Evolutionary conservation across 2,329 filamentous ascomycete species (phyloP).

Genomic region (Fusarium cyanostomum): DNA sequence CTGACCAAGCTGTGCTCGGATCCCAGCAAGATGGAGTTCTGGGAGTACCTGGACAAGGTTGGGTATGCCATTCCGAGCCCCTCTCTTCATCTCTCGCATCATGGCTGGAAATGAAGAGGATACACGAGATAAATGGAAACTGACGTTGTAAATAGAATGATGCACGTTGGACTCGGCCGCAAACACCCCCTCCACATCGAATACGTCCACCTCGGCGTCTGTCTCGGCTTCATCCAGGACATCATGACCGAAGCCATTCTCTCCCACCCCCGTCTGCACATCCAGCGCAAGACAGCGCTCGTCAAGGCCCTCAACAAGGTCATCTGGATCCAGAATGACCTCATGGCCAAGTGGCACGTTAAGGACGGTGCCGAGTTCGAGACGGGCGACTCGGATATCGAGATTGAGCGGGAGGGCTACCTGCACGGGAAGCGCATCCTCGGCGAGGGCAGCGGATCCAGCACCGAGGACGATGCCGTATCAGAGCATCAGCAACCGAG

Average conservation of each 20-base stretch:
- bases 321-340: constrained; percentile 88
- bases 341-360: constrained; percentile 86
- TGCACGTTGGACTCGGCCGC: constrained; percentile 81
- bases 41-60: constrained; percentile 86
- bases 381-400: constrained; percentile 55
- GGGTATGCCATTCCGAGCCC: constrained; percentile 60
- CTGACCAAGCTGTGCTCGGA: constrained; percentile 79
- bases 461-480: constrained; percentile 30
- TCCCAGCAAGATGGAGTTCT: constrained; percentile 78
- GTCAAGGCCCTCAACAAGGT: constrained; percentile 82
- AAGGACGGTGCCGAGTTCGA: constrained; percentile 71
- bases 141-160: constrained; percentile 61
- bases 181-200: constrained; percentile 79
- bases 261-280: constrained; percentile 71
- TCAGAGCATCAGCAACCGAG: constrained; percentile 27
- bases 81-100: no score
- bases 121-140: neutral
- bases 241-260: constrained; percentile 80
- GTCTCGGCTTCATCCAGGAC: constrained; percentile 80
- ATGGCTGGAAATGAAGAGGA: neutral
- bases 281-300: constrained; percentile 75
- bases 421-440: constrained; percentile 70
- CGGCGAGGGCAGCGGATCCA: constrained; percentile 44
- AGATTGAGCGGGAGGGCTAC: constrained; percentile 70
- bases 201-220: constrained; percentile 80